Conservation (phyloP, 139 green algal genomes). For the Picochlorum costavermella region DNA sequence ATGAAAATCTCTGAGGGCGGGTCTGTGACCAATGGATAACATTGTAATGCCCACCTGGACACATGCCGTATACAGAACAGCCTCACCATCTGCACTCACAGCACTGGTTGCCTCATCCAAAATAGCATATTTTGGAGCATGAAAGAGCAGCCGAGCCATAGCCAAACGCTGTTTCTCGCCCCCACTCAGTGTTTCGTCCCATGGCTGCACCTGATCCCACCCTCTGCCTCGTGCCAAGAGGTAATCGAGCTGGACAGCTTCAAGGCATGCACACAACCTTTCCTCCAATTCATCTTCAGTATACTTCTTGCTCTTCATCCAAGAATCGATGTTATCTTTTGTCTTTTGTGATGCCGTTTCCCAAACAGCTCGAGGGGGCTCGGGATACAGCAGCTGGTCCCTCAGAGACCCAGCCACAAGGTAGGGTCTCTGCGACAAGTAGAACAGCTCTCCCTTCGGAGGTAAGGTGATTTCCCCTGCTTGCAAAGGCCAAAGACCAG, state of each 20-base stretch:
- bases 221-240: slow-evolving; percentile 54
- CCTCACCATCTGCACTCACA: slow-evolving; percentile 65
- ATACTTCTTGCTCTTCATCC: slow-evolving; percentile 11
- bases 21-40: slow-evolving; percentile 83
- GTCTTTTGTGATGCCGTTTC: slow-evolving; percentile 16
- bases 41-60: slow-evolving; percentile 68
- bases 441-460: slow-evolving; percentile 62
- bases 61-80: slow-evolving; percentile 52
- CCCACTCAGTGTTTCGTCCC: slow-evolving; percentile 71
- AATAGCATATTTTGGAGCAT: slow-evolving; percentile 71
- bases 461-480: slow-evolving; percentile 41
- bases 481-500: slow-evolving; percentile 82
- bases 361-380: slow-evolving; percentile 56
- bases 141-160: slow-evolving; percentile 84
- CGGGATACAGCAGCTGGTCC: slow-evolving; percentile 82
- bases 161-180: slow-evolving; percentile 89
- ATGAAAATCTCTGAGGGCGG: slow-evolving; percentile 50
- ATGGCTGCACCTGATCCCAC: slow-evolving; percentile 51
- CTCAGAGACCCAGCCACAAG: slow-evolving; percentile 60
- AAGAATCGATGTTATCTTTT: slow-evolving; percentile 13
- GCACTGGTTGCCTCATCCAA: slow-evolving; percentile 88
- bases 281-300: slow-evolving; percentile 35
- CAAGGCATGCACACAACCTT: slow-evolving; percentile 50
- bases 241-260: slow-evolving; percentile 79
- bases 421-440: slow-evolving; percentile 81